phyloP scores from a whole-genome alignment of 2,329 filamentous ascomycete genomes.

The Colletotrichum theobromicola region DNA sequence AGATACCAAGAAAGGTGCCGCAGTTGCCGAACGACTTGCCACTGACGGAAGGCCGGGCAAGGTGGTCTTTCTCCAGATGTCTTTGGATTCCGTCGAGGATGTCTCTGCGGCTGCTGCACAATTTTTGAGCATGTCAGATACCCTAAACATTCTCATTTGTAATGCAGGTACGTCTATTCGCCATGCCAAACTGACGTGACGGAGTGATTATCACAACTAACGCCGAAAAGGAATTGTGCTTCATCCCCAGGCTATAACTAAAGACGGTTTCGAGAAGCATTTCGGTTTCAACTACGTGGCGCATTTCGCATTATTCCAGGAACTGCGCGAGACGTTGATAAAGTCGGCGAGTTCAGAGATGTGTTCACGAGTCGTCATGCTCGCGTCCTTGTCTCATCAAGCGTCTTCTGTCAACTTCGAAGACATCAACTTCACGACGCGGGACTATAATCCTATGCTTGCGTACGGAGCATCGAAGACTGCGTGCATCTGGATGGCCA shows the following conservation, averaged over 20 bases:
- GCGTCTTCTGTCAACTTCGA: slow-evolving; percentile 11
- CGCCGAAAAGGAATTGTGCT: background rate
- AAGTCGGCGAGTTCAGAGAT: background rate
- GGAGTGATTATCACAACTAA: background rate
- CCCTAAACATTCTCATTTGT: background rate
- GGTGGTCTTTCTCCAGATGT: background rate
- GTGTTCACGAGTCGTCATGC: slow-evolving; percentile 40
- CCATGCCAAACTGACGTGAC: background rate
- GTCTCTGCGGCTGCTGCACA: background rate
- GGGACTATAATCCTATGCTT: slow-evolving; percentile 33
- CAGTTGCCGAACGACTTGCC: slow-evolving; percentile 21
- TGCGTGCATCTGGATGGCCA: slow-evolving; percentile 47
- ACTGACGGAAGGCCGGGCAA: background rate
- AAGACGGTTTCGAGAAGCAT: slow-evolving; percentile 37
- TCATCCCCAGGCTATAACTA: slow-evolving; percentile 24
- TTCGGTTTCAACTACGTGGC: slow-evolving; percentile 58
- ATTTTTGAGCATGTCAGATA: background rate
- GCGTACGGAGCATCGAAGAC: slow-evolving; percentile 42
- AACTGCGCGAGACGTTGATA: slow-evolving; percentile 50
- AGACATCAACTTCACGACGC: slow-evolving; percentile 23
- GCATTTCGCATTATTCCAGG: slow-evolving; percentile 59
- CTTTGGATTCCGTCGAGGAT: background rate
- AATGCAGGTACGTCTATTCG: background rate
- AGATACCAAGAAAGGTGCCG: slow-evolving; percentile 32
- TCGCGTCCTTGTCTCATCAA: slow-evolving; percentile 28